phyloP scores from a whole-genome alignment of 164 flowering plant species.

The Aristolochia fimbriata region DNA sequence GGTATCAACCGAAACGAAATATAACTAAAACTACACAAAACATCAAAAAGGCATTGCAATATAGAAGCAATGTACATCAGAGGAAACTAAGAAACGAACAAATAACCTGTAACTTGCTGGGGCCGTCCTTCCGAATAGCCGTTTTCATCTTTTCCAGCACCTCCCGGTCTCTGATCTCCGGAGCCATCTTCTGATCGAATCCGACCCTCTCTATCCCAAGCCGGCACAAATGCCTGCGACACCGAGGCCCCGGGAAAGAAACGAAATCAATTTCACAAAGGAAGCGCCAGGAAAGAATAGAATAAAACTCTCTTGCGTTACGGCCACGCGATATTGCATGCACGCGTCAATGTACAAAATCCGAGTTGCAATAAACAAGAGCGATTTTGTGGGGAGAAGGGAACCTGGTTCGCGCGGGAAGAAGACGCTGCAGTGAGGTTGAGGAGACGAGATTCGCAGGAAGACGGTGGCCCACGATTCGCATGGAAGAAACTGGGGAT shows the following conservation, averaged over 20 bases:
- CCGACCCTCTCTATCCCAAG: neutral
- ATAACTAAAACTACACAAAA: neutral
- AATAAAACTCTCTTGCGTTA: no score
- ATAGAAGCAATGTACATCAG: neutral
- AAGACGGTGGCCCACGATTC: no score
- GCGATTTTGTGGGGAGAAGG: neutral
- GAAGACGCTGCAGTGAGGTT: no score
- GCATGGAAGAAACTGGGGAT: no score
- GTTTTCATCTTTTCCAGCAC: conserved; percentile 39
- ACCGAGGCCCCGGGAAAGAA: neutral
- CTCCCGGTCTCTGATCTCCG: conserved; percentile 24
- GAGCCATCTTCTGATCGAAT: neutral
- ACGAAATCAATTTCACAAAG: neutral
- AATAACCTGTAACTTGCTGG: conserved; percentile 63
- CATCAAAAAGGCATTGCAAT: neutral
- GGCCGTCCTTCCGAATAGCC: conserved; percentile 51
- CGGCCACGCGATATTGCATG: neutral
- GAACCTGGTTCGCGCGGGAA: no score
- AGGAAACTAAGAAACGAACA: neutral
- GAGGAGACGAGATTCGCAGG: no score
- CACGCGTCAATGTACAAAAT: neutral
- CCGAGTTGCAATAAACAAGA: neutral
- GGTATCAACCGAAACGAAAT: neutral
- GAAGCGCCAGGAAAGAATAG: neutral
- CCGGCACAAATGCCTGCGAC: neutral